Conservation (phyloP, 768 basidiomycete genomes). For the Boletus reticulatus region DNA sequence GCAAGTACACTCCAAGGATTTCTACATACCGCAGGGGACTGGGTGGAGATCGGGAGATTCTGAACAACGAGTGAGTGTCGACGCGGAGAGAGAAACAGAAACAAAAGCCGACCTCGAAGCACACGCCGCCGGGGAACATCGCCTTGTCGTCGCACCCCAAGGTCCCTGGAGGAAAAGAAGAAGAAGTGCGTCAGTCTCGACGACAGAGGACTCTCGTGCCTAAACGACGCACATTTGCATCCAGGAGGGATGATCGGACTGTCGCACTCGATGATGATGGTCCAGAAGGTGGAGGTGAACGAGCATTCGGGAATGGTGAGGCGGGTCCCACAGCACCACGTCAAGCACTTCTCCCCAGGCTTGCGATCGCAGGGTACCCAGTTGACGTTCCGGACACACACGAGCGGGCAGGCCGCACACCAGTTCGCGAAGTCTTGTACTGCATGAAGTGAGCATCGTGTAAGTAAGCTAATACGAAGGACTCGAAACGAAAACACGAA, state of each 20-base stretch:
- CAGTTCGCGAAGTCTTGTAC: background rate
- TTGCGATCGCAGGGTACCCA: background rate
- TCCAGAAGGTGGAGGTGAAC: conserved; percentile 1
- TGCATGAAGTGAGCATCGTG: background rate
- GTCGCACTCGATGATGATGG: conserved; percentile 10
- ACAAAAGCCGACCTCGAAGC: background rate
- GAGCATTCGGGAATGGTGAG: conserved; percentile 1
- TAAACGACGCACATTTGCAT: background rate
- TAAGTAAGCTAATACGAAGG: background rate
- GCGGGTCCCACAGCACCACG: conserved; percentile 3
- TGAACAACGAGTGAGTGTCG: background rate
- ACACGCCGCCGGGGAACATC: conserved; percentile 1
- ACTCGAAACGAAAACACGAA: background rate
- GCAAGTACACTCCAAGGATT: background rate
- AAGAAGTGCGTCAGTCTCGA: background rate
- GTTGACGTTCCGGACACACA: background rate
- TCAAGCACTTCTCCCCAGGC: background rate
- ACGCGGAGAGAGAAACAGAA: background rate
- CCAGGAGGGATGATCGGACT: conserved; percentile 1
- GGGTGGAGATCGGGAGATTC: background rate
- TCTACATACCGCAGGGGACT: background rate
- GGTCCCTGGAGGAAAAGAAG: background rate
- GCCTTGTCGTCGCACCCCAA: conserved; percentile 1
- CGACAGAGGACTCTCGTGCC: background rate
- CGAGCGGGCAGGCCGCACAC: background rate